These are phyloP conservation scores for Diospyros lotus DNA, from an alignment of 148 eudicot species.

Conservation along the genomic window DNA sequence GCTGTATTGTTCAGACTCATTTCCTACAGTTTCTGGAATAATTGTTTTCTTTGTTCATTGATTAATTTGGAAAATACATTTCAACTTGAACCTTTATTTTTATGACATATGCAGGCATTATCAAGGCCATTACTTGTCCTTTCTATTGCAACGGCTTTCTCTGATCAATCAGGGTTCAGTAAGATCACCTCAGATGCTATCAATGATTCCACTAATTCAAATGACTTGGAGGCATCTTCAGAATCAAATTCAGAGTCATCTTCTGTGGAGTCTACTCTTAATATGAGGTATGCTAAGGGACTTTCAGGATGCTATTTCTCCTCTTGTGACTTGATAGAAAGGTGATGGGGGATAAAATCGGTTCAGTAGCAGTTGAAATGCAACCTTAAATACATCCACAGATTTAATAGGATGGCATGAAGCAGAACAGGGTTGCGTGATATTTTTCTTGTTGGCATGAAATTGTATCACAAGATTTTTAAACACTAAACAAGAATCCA, in stretches of 20 bases:
- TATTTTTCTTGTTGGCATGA: background rate
- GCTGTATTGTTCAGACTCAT: background rate
- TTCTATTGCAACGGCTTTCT: constrained; percentile 68
- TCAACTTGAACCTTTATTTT: constrained; percentile 6
- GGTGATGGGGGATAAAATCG: background rate
- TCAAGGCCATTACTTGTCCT: constrained; percentile 78
- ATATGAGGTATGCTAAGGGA: constrained; percentile 37
- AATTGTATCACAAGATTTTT: background rate
- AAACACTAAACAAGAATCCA: background rate
- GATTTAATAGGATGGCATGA: background rate
- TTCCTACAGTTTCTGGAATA: constrained; percentile 7
- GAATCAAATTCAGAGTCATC: constrained; percentile 36
- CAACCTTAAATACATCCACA: background rate
- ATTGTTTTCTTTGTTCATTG: background rate
- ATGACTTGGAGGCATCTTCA: constrained; percentile 30
- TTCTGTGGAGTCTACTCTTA: constrained; percentile 26
- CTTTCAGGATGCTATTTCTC: background rate
- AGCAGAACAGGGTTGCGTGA: background rate
- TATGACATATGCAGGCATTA: constrained; percentile 42
- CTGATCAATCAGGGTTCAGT: constrained; percentile 33
- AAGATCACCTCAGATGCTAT: constrained; percentile 25
- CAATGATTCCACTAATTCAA: constrained; percentile 30
- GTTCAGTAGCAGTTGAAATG: background rate
- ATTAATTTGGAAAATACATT: background rate
- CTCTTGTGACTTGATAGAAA: background rate